Conservation (phyloP, 176 grass and related monocot species). For the Leersia perrieri region DNA sequence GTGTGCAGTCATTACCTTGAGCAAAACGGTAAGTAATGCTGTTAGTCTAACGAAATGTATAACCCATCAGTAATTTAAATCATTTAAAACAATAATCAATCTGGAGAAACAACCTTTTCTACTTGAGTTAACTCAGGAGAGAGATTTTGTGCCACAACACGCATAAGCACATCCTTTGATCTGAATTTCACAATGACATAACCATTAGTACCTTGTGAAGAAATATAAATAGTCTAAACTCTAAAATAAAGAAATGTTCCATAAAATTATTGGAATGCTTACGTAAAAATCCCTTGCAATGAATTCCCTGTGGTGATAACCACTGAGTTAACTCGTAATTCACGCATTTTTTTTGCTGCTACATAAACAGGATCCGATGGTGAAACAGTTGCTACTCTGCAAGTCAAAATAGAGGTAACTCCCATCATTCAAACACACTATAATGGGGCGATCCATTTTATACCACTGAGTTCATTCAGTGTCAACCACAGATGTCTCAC, state of each 20-base stretch:
- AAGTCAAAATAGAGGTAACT: slow-evolving; percentile 26
- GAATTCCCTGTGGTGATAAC: slow-evolving; percentile 69
- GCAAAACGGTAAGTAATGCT: slow-evolving; percentile 22
- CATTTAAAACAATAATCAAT: neutral
- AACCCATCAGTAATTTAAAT: neutral
- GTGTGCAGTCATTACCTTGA: slow-evolving; percentile 87
- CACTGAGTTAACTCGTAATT: slow-evolving; percentile 74
- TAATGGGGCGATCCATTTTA: neutral
- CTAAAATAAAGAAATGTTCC: neutral
- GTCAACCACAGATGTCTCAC: neutral
- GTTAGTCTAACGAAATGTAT: slow-evolving; percentile 28
- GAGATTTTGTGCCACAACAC: slow-evolving; percentile 84
- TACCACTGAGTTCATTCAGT: neutral
- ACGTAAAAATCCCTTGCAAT: slow-evolving; percentile 90
- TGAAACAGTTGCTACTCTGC: slow-evolving; percentile 75
- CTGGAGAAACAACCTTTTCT: slow-evolving; percentile 70
- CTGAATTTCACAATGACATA: slow-evolving; percentile 49
- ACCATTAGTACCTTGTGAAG: slow-evolving; percentile 3
- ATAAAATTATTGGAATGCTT: slow-evolving; percentile 27
- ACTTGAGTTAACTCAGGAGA: slow-evolving; percentile 92
- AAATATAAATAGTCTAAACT: neutral
- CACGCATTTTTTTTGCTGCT: slow-evolving; percentile 81
- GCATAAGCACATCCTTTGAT: slow-evolving; percentile 97
- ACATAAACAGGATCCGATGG: slow-evolving; percentile 89
- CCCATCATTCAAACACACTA: slow-evolving; percentile 3